Percentiles rank a stretch among this genome's conserved stretches.
Conservation (phyloP, 257 asterid species). For the Apocynum venetum region DNA sequence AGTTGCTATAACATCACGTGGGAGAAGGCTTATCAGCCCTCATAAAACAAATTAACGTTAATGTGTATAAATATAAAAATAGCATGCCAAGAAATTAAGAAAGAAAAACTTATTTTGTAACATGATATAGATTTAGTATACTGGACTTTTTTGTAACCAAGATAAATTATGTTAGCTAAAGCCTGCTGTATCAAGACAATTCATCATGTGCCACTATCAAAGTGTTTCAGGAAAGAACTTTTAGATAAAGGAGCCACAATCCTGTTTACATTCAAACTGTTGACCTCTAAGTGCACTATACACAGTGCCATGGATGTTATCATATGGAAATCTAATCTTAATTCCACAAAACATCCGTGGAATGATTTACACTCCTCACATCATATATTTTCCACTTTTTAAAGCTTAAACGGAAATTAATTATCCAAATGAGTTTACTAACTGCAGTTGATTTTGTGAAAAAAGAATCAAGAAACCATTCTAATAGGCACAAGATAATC, state of each 20-base stretch:
- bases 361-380: background rate
- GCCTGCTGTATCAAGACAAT: background rate
- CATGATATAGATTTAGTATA: background rate
- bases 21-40: background rate
- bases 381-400: background rate
- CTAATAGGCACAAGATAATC: background rate
- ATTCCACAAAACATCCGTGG: background rate
- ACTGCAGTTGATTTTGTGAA: background rate
- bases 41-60: background rate
- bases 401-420: background rate
- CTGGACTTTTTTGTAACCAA: background rate
- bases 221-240: background rate
- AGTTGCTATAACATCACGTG: background rate
- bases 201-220: background rate
- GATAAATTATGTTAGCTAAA: background rate
- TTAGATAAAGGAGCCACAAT: background rate
- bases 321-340: background rate
- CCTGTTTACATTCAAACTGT: background rate
- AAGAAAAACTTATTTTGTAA: background rate
- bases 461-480: background rate
- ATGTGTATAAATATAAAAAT: background rate
- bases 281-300: background rate
- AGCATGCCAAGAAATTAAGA: background rate
- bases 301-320: background rate
- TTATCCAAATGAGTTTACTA: background rate